Percentiles rank a stretch among this genome's conserved stretches.
phyloP scores from a whole-genome alignment of 2,329 filamentous ascomycete species.

The Neofusicoccum parvum region DNA sequence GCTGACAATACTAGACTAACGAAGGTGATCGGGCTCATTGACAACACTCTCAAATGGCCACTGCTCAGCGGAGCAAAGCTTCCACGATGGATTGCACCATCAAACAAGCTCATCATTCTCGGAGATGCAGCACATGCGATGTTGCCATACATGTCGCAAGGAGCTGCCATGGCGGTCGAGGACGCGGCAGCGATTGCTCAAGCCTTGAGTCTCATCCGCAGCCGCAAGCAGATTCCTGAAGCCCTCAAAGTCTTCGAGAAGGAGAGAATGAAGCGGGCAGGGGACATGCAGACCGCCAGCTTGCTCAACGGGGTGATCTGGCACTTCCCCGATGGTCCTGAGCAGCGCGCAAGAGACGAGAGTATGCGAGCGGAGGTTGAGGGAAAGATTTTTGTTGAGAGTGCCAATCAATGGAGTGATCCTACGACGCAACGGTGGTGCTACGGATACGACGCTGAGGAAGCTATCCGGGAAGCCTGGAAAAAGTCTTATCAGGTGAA shows the following conservation, averaged over 20 bases:
- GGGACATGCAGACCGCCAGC: constrained; percentile 49
- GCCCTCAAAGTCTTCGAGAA: constrained; percentile 43
- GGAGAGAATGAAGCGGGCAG: constrained; percentile 38
- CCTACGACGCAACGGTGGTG: constrained; percentile 1
- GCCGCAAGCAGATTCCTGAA: constrained; percentile 29
- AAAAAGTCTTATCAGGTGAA: constrained; percentile 24
- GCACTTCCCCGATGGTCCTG: constrained; percentile 39
- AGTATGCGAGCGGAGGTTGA: constrained; percentile 24
- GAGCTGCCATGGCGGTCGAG: constrained; percentile 67
- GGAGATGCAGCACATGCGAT: constrained; percentile 30
- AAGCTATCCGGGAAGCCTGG: background rate
- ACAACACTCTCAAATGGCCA: constrained; percentile 28
- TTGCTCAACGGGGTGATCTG: constrained; percentile 51
- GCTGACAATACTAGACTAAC: constrained; percentile 26
- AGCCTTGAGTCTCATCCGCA: constrained; percentile 33
- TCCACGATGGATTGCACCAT: constrained; percentile 24
- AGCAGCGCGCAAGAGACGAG: constrained; percentile 28
- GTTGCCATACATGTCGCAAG: constrained; percentile 30
- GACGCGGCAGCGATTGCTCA: constrained; percentile 65
- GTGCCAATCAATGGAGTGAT: constrained; percentile 3
- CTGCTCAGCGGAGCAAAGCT: constrained; percentile 25
- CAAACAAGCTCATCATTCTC: constrained; percentile 25
- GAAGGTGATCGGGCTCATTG: constrained; percentile 33
- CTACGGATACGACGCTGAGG: constrained; percentile 10
- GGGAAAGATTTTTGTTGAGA: background rate